phyloP scores from a whole-genome alignment of 2,329 filamentous ascomycete genomes.

The Mycosphaerelloides madeirae region DNA sequence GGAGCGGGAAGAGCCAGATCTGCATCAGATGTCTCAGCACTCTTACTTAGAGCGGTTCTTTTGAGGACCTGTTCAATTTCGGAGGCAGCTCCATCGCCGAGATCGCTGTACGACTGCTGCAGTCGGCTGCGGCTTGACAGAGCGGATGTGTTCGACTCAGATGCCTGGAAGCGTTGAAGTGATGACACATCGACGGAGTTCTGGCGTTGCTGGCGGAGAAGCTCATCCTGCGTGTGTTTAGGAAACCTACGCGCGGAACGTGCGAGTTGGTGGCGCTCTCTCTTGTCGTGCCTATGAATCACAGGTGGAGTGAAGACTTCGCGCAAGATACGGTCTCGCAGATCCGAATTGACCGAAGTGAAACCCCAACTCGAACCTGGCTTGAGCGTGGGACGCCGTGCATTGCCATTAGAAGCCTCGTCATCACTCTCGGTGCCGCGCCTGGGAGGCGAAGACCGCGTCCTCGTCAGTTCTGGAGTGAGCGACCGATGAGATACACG shows the following conservation, averaged over 20 bases:
- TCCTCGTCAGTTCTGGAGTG: constrained; percentile 30
- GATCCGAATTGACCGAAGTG: constrained; percentile 79
- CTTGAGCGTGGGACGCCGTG: constrained; percentile 40
- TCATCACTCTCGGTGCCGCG: constrained; percentile 17
- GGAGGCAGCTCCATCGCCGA: constrained; percentile 20
- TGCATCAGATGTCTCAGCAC: constrained; percentile 24
- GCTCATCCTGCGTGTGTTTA: constrained; percentile 29
- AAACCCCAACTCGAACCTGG: constrained; percentile 70
- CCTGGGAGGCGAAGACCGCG: constrained; percentile 21
- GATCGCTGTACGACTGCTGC: constrained; percentile 37
- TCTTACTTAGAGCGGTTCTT: constrained; percentile 25
- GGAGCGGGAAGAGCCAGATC: constrained; percentile 9
- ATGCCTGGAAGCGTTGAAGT: constrained; percentile 4
- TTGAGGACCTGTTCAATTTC: constrained; percentile 23
- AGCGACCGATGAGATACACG: constrained; percentile 46
- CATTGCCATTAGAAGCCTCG: constrained; percentile 10
- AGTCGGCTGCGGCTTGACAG: constrained; percentile 25
- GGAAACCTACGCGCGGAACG: constrained; percentile 47
- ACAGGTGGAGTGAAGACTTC: constrained; percentile 80
- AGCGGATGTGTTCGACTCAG: not conserved
- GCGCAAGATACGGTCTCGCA: constrained; percentile 86
- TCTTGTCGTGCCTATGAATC: constrained; percentile 72
- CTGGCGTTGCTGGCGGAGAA: constrained; percentile 25
- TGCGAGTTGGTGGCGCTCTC: constrained; percentile 61
- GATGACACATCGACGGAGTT: constrained; percentile 17